Evolutionary conservation across 2,329 filamentous ascomycete genomes (phyloP).

Genomic region (Helicocarpus griseus): DNA sequence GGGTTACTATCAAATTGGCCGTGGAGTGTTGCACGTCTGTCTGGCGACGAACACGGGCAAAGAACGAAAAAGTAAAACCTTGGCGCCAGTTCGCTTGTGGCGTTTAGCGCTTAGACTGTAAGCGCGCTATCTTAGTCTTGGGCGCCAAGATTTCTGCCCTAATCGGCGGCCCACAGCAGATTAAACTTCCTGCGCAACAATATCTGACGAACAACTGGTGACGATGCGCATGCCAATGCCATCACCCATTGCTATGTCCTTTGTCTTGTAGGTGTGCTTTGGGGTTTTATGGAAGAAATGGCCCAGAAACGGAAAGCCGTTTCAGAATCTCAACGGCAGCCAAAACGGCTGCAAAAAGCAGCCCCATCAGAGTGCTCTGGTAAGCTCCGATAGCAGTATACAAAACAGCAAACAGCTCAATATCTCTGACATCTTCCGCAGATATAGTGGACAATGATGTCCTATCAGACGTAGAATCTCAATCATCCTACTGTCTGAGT

Average conservation of each 20-base stretch:
- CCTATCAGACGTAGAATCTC: conserved; percentile 26
- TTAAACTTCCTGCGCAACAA: neutral
- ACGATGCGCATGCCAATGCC: neutral
- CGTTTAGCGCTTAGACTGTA: neutral
- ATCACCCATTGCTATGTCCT: neutral
- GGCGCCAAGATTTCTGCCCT: conserved; percentile 6
- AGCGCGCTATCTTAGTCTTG: neutral
- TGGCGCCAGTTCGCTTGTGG: neutral
- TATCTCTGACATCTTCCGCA: conserved; percentile 30
- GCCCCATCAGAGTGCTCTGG: conserved; percentile 20
- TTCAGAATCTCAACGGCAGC: conserved; percentile 16
- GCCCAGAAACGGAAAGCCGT: conserved; percentile 27
- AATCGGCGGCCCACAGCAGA: neutral
- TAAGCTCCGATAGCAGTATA: conserved; percentile 9
- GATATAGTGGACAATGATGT: conserved; percentile 25
- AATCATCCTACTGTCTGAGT: conserved; percentile 21
- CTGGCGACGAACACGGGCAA: neutral
- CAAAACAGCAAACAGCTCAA: conserved; percentile 25
- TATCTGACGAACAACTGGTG: neutral
- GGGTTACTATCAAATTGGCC: neutral
- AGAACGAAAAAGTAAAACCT: neutral
- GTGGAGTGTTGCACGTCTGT: neutral
- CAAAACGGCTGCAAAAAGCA: conserved; percentile 25
- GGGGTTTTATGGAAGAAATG: conserved; percentile 19
- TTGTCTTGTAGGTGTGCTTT: neutral